Conservation (phyloP, 148 eudicot species). For the Polygonum aviculare region DNA sequence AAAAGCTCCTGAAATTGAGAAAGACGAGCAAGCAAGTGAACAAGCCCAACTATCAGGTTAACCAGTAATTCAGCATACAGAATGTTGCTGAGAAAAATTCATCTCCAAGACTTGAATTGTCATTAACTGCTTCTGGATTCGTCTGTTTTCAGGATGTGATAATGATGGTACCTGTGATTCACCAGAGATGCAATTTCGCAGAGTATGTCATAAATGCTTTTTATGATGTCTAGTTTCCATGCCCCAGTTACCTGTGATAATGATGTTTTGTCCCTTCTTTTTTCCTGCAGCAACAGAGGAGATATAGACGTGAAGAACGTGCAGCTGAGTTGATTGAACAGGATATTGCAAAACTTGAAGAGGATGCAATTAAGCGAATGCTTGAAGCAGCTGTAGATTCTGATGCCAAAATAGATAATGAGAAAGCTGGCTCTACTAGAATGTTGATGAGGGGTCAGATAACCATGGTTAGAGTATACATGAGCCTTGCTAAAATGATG, state of each 20-base stretch:
- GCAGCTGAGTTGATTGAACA: constrained; percentile 62
- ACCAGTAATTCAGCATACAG: constrained; percentile 15
- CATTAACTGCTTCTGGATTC: neutral
- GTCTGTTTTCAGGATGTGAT: constrained; percentile 39
- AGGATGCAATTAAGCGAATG: constrained; percentile 81
- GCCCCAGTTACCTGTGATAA: neutral
- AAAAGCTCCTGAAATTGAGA: constrained; percentile 29
- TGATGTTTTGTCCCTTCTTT: neutral
- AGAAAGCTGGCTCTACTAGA: constrained; percentile 67
- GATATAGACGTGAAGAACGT: constrained; percentile 65
- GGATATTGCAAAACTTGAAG: constrained; percentile 69
- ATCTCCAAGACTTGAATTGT: neutral
- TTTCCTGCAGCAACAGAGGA: constrained; percentile 60
- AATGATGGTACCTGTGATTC: constrained; percentile 43
- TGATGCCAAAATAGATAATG: constrained; percentile 44
- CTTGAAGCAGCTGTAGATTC: constrained; percentile 54
- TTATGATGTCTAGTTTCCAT: neutral
- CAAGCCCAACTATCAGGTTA: constrained; percentile 18
- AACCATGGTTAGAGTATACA: constrained; percentile 80
- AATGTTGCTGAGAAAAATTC: neutral
- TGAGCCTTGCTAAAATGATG: constrained; percentile 71
- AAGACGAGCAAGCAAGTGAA: constrained; percentile 35
- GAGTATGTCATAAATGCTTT: constrained; percentile 33
- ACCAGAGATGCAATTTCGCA: constrained; percentile 53
- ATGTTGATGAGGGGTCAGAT: constrained; percentile 86